Conservation (phyloP, 495 filamentous ascomycete genomes). For the Aspergillus olivimuriae region DNA sequence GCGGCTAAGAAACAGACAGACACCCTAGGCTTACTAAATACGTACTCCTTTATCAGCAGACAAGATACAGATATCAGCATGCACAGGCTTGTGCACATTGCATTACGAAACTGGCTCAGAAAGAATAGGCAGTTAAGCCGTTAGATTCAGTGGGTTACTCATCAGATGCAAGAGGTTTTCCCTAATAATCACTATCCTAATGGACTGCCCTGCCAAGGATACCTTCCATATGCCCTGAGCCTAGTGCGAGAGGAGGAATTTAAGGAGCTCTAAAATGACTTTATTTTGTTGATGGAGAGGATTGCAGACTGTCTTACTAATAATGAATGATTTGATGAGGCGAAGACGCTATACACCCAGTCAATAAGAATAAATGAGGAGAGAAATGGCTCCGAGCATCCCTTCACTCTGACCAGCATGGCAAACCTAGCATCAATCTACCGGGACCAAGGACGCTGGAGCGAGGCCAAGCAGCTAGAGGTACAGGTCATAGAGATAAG, state of each 20-base stretch:
- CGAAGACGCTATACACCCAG: constrained; percentile 19
- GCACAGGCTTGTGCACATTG: constrained; percentile 34
- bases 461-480: constrained; percentile 27
- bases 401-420: constrained; percentile 22
- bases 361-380: neutral
- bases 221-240: constrained; percentile 18
- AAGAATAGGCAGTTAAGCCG: constrained; percentile 5
- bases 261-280: neutral
- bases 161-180: constrained; percentile 15
- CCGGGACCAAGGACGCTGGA: constrained; percentile 25
- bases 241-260: constrained; percentile 6
- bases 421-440: constrained; percentile 17
- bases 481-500: constrained; percentile 1
- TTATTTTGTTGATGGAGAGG: neutral
- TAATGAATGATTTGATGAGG: constrained; percentile 26
- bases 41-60: constrained; percentile 12
- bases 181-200: constrained; percentile 17
- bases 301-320: constrained; percentile 2
- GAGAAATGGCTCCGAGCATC: constrained; percentile 2
- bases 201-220: constrained; percentile 17
- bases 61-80: constrained; percentile 12
- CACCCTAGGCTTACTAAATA: constrained; percentile 20
- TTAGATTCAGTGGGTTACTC: constrained; percentile 10
- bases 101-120: constrained; percentile 25
- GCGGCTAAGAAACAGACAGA: constrained; percentile 13